Evolutionary conservation across 1,284 basidiomycete genomes (phyloP).

Genomic region (Ceratobasidium sp.): DNA sequence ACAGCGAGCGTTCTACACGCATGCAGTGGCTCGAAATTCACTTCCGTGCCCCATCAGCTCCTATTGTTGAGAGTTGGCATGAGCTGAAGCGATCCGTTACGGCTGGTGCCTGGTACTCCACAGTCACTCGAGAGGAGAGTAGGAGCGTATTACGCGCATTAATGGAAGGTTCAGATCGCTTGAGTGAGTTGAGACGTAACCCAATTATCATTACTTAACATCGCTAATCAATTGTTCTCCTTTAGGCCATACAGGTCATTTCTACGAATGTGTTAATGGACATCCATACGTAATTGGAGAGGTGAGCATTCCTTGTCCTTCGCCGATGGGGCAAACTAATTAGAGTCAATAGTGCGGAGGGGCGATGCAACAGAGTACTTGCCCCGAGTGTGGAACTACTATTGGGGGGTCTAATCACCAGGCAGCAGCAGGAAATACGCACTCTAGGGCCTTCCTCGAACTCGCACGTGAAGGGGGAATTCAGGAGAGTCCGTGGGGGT

Average conservation of each 20-base stretch:
- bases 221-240: no score
- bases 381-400: slow-evolving; percentile 66
- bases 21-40: slow-evolving; percentile 19
- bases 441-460: slow-evolving; percentile 60
- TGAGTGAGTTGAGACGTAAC: no score
- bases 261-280: slow-evolving; percentile 66
- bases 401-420: slow-evolving; percentile 67
- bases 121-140: slow-evolving; percentile 66
- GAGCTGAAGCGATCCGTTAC: slow-evolving; percentile 53
- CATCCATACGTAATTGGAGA: slow-evolving; percentile 67
- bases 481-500: slow-evolving; percentile 20
- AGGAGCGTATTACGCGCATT: slow-evolving; percentile 65
- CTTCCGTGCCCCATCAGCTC: neutral
- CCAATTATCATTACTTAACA: neutral
- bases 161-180: slow-evolving; percentile 41
- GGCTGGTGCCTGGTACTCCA: slow-evolving; percentile 60
- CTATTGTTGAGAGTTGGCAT: slow-evolving; percentile 28
- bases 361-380: slow-evolving; percentile 62
- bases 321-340: no score
- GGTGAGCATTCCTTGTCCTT: no score
- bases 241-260: slow-evolving; percentile 62
- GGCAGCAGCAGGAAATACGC: slow-evolving; percentile 62
- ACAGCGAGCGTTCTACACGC: neutral
- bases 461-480: slow-evolving; percentile 15
- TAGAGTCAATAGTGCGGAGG: slow-evolving; percentile 75